Evolutionary conservation across 306 rosid genomes (phyloP).

Genomic region (Lathyrus aphaca): DNA sequence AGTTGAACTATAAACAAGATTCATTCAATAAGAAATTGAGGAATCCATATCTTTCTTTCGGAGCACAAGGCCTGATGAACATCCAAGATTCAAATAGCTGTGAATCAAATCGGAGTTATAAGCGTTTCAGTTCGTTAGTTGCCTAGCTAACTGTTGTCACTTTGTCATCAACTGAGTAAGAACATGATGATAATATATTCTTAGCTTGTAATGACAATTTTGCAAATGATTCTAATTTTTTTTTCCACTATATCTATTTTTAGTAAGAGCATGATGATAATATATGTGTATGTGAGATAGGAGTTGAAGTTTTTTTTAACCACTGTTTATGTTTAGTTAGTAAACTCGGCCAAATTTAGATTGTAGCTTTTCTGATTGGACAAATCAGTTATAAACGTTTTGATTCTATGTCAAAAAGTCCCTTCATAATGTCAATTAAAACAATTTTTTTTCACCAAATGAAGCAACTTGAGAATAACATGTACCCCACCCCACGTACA

Average conservation of each 20-base stretch:
- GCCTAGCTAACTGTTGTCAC: constrained; percentile 43
- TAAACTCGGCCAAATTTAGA: neutral
- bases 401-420: neutral
- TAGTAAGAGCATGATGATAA: neutral
- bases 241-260: neutral
- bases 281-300: neutral
- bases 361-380: neutral
- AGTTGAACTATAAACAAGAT: constrained; percentile 42
- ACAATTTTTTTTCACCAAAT: neutral
- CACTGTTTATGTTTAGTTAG: neutral
- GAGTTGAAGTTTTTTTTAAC: neutral
- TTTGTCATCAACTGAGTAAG: neutral
- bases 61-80: constrained; percentile 62
- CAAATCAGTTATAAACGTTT: neutral
- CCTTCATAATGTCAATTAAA: neutral
- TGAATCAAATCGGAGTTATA: constrained; percentile 42
- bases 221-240: neutral
- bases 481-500: neutral
- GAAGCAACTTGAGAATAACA: neutral
- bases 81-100: constrained; percentile 55
- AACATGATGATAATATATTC: neutral
- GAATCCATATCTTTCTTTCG: constrained; percentile 69
- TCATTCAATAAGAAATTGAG: constrained; percentile 63
- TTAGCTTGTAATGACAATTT: constrained; percentile 7
- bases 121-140: constrained; percentile 56